Conservation (phyloP, 306 rosid genomes). For the cucumber (Cucumis sativus) region DNA sequence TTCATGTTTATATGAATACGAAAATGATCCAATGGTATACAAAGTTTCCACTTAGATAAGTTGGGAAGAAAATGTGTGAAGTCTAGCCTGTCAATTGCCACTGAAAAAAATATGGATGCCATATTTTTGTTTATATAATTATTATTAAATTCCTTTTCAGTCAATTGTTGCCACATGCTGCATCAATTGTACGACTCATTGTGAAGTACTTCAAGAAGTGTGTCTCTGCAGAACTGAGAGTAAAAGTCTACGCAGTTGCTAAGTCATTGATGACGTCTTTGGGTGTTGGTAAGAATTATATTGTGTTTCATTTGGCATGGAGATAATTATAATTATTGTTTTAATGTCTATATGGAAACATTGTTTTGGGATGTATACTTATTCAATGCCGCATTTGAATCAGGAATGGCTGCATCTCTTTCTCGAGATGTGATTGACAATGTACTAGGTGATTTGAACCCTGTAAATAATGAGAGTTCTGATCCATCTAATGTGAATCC, state of each 20-base stretch:
- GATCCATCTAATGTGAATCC: constrained; percentile 21
- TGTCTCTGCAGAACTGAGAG: constrained; percentile 55
- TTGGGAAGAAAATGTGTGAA: not conserved
- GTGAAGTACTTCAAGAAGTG: constrained; percentile 60
- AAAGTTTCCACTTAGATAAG: not conserved
- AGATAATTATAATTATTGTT: not conserved
- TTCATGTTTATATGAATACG: not conserved
- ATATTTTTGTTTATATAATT: not conserved
- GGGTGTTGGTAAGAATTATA: constrained; percentile 49
- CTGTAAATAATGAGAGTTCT: constrained; percentile 21
- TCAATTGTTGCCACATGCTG: constrained; percentile 68
- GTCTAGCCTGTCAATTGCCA: not conserved
- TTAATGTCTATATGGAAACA: not conserved
- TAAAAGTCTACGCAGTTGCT: constrained; percentile 53
- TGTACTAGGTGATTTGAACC: constrained; percentile 54
- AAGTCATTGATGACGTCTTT: constrained; percentile 54
- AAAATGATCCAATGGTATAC: not conserved
- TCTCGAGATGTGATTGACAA: constrained; percentile 52
- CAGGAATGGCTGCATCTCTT: constrained; percentile 71
- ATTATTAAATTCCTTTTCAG: constrained; percentile 35
- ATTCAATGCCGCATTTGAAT: constrained; percentile 15
- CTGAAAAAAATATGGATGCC: not conserved
- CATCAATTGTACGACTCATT: constrained; percentile 41
- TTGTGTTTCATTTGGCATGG: not conserved
- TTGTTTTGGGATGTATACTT: constrained; percentile 13